These are phyloP conservation scores for Elsinoe necatrix DNA, from an alignment of 2,329 filamentous ascomycete genomes.

Conservation along the genomic window DNA sequence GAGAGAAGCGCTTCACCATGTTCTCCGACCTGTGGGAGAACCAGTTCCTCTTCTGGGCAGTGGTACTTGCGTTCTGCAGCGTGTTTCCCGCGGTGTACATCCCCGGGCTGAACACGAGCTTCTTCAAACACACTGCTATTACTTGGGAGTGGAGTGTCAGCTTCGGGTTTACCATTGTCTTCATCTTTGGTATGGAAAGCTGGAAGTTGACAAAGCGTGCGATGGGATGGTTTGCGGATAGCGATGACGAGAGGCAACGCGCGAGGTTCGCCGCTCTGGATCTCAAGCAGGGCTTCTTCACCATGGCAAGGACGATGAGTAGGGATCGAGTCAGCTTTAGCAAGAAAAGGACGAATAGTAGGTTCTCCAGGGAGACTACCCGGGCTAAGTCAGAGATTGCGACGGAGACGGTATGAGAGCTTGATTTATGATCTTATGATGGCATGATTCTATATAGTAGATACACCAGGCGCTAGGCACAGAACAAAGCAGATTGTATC, in stretches of 20 bases:
- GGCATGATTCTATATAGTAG: not conserved
- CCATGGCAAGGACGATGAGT: slow-evolving; percentile 13
- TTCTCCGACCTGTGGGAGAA: slow-evolving; percentile 36
- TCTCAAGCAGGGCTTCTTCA: slow-evolving; percentile 15
- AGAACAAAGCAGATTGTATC: not conserved
- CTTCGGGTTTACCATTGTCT: slow-evolving; percentile 34
- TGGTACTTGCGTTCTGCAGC: slow-evolving; percentile 33
- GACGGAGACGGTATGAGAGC: not conserved
- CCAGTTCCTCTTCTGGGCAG: slow-evolving; percentile 37
- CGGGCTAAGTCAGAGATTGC: slow-evolving; percentile 4
- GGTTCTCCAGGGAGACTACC: slow-evolving; percentile 11
- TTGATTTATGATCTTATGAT: not conserved
- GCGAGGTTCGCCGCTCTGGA: slow-evolving; percentile 8
- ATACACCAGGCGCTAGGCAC: not conserved
- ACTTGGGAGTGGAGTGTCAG: slow-evolving; percentile 42
- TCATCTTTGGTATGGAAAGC: slow-evolving; percentile 35
- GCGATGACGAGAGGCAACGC: slow-evolving; percentile 6
- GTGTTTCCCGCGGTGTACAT: slow-evolving; percentile 41
- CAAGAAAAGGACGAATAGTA: slow-evolving; percentile 9
- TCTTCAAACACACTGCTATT: slow-evolving; percentile 38
- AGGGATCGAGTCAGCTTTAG: not conserved
- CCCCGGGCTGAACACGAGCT: slow-evolving; percentile 37
- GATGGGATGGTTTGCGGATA: slow-evolving; percentile 10
- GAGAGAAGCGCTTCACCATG: slow-evolving; percentile 23
- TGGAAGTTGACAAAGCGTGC: slow-evolving; percentile 40